Evolutionary conservation across 1,284 basidiomycete species (phyloP).

Genomic region (Heterobasidion parviporum): DNA sequence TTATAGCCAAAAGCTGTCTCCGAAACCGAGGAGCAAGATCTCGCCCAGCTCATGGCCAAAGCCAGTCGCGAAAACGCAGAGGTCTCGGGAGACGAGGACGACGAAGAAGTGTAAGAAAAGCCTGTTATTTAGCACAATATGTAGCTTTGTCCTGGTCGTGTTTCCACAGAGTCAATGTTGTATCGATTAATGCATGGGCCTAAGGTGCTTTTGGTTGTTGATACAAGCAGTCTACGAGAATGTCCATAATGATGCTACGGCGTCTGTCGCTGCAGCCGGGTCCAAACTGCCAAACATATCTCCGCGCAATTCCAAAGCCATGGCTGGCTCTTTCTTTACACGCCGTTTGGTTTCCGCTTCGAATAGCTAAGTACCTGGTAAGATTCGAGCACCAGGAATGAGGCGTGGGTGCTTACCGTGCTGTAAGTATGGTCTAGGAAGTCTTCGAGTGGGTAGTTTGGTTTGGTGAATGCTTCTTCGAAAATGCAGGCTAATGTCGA

Average conservation of each 20-base stretch:
- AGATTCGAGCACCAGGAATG: not conserved
- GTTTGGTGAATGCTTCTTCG: slow-evolving; percentile 89
- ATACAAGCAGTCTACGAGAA: slow-evolving; percentile 1
- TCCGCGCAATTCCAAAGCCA: slow-evolving; percentile 36
- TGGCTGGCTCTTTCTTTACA: slow-evolving; percentile 75
- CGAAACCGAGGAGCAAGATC: slow-evolving; percentile 94
- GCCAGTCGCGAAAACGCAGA: slow-evolving; percentile 89
- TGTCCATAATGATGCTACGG: slow-evolving; percentile 8
- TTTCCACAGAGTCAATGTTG: slow-evolving; percentile 1
- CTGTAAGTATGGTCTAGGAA: slow-evolving; percentile 95
- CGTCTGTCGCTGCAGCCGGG: not conserved
- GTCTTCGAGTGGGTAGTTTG: slow-evolving; percentile 86
- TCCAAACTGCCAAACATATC: slow-evolving; percentile 18
- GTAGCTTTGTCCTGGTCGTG: not conserved
- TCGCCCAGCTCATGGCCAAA: slow-evolving; percentile 92
- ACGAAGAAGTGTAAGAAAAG: slow-evolving; percentile 41
- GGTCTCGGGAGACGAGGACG: slow-evolving; percentile 90
- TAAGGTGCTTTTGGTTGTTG: not conserved
- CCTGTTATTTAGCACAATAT: not conserved
- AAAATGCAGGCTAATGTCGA: slow-evolving; percentile 84
- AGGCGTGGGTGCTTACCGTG: slow-evolving; percentile 52
- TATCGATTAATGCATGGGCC: slow-evolving; percentile 1
- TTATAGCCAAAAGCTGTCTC: slow-evolving; percentile 88
- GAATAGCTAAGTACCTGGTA: slow-evolving; percentile 54
- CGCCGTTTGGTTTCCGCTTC: slow-evolving; percentile 79